Conservation (phyloP, 1,284 basidiomycete genomes). For the Moesziomyces sp. region DNA sequence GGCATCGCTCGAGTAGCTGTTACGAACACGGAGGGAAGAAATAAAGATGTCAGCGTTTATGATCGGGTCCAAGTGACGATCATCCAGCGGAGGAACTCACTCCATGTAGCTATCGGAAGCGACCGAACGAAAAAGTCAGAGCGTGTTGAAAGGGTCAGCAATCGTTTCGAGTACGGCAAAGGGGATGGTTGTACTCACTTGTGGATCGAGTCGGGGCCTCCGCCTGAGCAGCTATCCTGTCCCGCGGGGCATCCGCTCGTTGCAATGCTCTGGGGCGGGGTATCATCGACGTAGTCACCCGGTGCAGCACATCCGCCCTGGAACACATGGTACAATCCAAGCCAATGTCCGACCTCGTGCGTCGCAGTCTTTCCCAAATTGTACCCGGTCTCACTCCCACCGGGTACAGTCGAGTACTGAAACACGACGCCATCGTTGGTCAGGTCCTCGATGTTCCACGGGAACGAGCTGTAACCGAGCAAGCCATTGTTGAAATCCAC, state of each 20-base stretch:
- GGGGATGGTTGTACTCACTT: conserved; percentile 18
- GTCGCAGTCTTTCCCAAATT: conserved; percentile 73
- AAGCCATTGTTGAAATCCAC: conserved; percentile 64
- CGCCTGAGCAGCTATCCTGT: conserved; percentile 42
- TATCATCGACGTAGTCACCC: conserved; percentile 73
- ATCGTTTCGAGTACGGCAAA: background rate
- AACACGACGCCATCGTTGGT: conserved; percentile 35
- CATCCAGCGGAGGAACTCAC: conserved; percentile 16
- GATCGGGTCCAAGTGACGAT: background rate
- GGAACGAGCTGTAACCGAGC: conserved; percentile 71
- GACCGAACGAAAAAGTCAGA: background rate
- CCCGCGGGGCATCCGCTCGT: conserved; percentile 43
- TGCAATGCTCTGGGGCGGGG: conserved; percentile 66
- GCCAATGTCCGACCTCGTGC: conserved; percentile 71
- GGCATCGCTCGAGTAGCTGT: conserved; percentile 45
- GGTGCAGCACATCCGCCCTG: conserved; percentile 72
- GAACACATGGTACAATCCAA: conserved; percentile 75
- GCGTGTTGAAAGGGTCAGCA: background rate
- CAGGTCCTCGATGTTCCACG: conserved; percentile 23
- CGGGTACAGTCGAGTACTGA: conserved; percentile 70
- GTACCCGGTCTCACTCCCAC: conserved; percentile 71
- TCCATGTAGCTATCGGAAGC: conserved; percentile 42
- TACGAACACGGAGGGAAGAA: background rate
- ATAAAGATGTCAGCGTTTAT: background rate
- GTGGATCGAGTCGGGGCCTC: conserved; percentile 46